phyloP scores from a whole-genome alignment of 2,329 filamentous ascomycete genomes.

The Daldinia sp. region DNA sequence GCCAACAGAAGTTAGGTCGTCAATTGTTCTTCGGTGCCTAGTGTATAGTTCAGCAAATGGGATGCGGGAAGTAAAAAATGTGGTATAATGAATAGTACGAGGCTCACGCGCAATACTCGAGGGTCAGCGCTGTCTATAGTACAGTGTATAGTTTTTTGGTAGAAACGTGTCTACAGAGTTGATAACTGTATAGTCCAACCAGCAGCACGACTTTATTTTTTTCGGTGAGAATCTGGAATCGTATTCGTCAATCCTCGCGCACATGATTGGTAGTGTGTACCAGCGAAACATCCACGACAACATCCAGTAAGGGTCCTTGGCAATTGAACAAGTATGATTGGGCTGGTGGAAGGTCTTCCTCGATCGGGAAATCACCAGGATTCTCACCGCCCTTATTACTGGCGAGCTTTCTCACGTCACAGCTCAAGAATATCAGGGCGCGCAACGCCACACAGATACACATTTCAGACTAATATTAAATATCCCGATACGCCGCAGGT shows the following conservation, averaged over 20 bases:
- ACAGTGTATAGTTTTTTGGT: constrained; percentile 6
- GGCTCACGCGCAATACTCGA: constrained; percentile 26
- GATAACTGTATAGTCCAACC: constrained; percentile 30
- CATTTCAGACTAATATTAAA: constrained; percentile 14
- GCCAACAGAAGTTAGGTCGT: background rate
- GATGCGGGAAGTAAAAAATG: constrained; percentile 14
- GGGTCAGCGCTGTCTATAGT: constrained; percentile 8
- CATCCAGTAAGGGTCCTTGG: constrained; percentile 33
- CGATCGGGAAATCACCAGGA: constrained; percentile 18
- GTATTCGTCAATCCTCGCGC: constrained; percentile 31
- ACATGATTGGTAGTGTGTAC: constrained; percentile 22
- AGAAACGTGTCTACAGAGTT: constrained; percentile 14
- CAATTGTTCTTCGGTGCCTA: constrained; percentile 2
- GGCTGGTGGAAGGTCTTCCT: constrained; percentile 19
- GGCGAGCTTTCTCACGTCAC: constrained; percentile 35
- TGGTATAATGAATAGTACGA: constrained; percentile 25
- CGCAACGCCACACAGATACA: constrained; percentile 36
- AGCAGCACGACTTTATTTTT: constrained; percentile 35
- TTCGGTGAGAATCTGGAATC: constrained; percentile 42
- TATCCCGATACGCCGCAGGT: constrained; percentile 22
- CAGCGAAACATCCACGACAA: constrained; percentile 28
- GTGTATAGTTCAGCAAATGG: background rate
- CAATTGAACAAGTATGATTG: constrained; percentile 32
- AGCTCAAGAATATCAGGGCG: constrained; percentile 25
- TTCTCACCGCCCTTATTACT: constrained; percentile 36